A percentile compares a stretch with the other conserved stretches of the same genome.
phyloP scores from a whole-genome alignment of 1,284 basidiomycete species.

The Exsudoporus floridanus region DNA sequence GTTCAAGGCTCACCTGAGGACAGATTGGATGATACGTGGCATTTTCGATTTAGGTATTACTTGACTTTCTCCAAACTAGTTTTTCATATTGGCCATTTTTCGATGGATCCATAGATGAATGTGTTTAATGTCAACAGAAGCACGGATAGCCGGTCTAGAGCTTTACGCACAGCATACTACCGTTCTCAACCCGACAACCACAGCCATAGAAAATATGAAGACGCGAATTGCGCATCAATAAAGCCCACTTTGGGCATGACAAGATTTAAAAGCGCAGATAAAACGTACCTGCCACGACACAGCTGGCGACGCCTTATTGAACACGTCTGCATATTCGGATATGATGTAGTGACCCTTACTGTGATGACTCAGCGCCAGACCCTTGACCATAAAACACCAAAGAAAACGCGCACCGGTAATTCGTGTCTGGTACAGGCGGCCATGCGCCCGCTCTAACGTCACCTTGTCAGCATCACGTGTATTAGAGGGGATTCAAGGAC shows the following conservation, averaged over 20 bases:
- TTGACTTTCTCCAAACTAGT: slow-evolving; percentile 77
- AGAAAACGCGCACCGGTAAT: slow-evolving; percentile 61
- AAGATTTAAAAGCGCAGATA: slow-evolving; percentile 8
- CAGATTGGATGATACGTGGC: slow-evolving; percentile 70
- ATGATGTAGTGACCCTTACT: slow-evolving; percentile 82
- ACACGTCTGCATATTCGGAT: slow-evolving; percentile 72
- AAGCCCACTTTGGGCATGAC: slow-evolving; percentile 3
- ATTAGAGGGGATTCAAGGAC: slow-evolving; percentile 33
- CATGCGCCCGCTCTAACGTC: slow-evolving; percentile 61
- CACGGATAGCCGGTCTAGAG: background rate
- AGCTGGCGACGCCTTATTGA: slow-evolving; percentile 60
- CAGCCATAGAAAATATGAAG: background rate
- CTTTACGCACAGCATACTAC: slow-evolving; percentile 62
- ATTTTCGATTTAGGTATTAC: slow-evolving; percentile 66
- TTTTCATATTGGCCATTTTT: slow-evolving; percentile 17
- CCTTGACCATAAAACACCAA: background rate
- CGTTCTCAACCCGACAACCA: slow-evolving; percentile 6
- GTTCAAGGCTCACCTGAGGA: slow-evolving; percentile 56
- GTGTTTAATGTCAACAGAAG: slow-evolving; percentile 9
- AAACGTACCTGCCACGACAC: slow-evolving; percentile 68
- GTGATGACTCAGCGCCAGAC: slow-evolving; percentile 7
- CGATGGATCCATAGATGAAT: background rate
- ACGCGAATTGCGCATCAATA: slow-evolving; percentile 8
- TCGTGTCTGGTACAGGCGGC: slow-evolving; percentile 77
- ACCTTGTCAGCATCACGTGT: slow-evolving; percentile 5